phyloP scores from a whole-genome alignment of 2,329 filamentous ascomycete genomes.

The Aspergillus texensis region DNA sequence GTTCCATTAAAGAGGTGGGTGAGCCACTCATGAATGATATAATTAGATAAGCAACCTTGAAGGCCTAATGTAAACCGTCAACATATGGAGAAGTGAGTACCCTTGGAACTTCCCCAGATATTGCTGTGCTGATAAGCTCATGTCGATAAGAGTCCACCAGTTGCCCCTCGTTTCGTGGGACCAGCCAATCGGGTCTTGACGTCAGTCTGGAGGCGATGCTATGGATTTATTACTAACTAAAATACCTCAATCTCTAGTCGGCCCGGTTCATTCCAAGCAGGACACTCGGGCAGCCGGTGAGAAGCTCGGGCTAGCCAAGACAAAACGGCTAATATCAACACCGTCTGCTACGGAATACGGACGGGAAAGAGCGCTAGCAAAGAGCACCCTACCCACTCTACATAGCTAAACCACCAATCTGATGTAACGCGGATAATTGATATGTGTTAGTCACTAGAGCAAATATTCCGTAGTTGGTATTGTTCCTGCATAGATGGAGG shows the following conservation, averaged over 20 bases:
- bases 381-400: not conserved
- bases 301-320: slow-evolving; percentile 2
- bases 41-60: not conserved
- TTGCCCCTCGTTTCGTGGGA: not conserved
- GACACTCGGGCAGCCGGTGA: slow-evolving; percentile 13
- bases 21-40: not conserved
- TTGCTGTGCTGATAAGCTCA: slow-evolving; percentile 7
- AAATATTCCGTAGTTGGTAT: not conserved
- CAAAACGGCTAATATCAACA: not conserved
- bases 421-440: not conserved
- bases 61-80: not conserved
- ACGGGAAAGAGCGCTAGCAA: not conserved
- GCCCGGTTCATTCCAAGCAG: not conserved
- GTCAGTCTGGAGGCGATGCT: not conserved
- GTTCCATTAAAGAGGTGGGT: not conserved
- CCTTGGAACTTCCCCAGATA: slow-evolving; percentile 1
- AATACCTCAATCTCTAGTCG: not conserved
- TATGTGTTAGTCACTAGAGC: not conserved
- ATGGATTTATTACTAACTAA: not conserved
- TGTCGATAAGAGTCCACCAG: not conserved
- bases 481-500: not conserved
- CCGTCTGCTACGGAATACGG: not conserved
- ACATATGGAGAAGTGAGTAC: not conserved
- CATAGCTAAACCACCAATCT: not conserved
- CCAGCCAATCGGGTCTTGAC: slow-evolving; percentile 4